These are phyloP conservation scores for Hypoxylon sp. DNA, from an alignment of 2,329 filamentous ascomycete genomes.

Conservation along the genomic window DNA sequence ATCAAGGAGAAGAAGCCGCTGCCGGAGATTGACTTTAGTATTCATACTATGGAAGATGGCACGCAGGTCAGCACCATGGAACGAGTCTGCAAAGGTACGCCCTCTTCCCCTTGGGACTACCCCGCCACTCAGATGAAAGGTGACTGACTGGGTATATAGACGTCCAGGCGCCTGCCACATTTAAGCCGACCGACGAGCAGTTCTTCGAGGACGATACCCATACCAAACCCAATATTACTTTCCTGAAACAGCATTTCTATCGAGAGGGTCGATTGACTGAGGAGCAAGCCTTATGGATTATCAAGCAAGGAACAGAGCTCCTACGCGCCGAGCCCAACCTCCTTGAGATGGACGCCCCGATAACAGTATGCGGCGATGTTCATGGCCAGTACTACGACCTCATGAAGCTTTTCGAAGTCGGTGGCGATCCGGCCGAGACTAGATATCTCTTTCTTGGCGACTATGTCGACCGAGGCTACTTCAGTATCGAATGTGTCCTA, in stretches of 20 bases:
- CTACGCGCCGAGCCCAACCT: slow-evolving; percentile 93
- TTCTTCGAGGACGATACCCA: slow-evolving; percentile 91
- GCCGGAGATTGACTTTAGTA: slow-evolving; percentile 97
- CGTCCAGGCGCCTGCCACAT: slow-evolving; percentile 96
- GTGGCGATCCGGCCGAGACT: slow-evolving; percentile 95
- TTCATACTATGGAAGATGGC: slow-evolving; percentile 98
- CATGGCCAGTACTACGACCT: slow-evolving; percentile 99
- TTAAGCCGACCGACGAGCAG: slow-evolving; percentile 90
- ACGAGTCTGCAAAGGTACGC: slow-evolving; percentile 96
- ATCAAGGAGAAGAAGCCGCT: slow-evolving; percentile 95
- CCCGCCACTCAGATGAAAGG: slow-evolving; percentile 40
- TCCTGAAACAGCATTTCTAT: slow-evolving; percentile 98
- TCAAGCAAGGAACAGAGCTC: slow-evolving; percentile 87
- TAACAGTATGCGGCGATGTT: slow-evolving; percentile 97
- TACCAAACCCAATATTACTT: slow-evolving; percentile 90
- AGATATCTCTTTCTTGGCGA: slow-evolving; percentile 97
- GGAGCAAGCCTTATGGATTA: slow-evolving; percentile 96
- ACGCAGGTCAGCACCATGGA: slow-evolving; percentile 94
- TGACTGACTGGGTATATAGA: slow-evolving; percentile 67
- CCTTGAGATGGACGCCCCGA: slow-evolving; percentile 98
- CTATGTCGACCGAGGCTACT: slow-evolving; percentile 98
- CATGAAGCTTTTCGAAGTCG: slow-evolving; percentile 99
- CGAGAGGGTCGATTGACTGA: slow-evolving; percentile 96
- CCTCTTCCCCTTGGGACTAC: slow-evolving; percentile 31
- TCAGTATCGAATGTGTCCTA: slow-evolving; percentile 98